Percentiles rank a stretch among this genome's conserved stretches.
Evolutionary conservation across 129 eudicot species (phyloP).

Genomic region (Pittosporum tobira): DNA sequence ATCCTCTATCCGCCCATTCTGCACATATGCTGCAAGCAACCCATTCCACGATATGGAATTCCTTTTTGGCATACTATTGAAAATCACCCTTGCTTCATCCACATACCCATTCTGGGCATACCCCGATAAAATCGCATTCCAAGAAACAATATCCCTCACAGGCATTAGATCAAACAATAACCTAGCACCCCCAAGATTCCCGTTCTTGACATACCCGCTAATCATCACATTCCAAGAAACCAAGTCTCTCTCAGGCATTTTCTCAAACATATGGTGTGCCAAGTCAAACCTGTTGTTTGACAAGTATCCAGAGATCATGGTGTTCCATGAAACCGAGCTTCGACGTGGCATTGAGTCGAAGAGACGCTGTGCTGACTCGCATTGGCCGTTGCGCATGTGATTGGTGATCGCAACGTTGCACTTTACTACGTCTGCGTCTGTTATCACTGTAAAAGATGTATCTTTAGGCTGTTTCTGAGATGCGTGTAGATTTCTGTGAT

Average conservation of each 20-base stretch:
- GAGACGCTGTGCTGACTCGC: constrained; percentile 36
- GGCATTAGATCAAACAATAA: constrained; percentile 55
- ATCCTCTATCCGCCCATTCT: constrained; percentile 62
- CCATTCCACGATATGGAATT: constrained; percentile 74
- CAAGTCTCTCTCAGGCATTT: constrained; percentile 48
- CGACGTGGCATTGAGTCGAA: constrained; percentile 41
- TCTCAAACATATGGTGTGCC: constrained; percentile 44
- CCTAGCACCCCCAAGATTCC: constrained; percentile 44
- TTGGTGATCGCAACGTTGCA: constrained; percentile 45
- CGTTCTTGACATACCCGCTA: constrained; percentile 36
- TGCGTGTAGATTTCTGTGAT: neutral
- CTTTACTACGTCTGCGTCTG: constrained; percentile 36
- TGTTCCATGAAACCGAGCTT: constrained; percentile 48
- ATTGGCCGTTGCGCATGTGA: constrained; percentile 54
- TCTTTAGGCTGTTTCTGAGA: neutral
- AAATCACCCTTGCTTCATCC: constrained; percentile 53
- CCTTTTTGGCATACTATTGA: constrained; percentile 51
- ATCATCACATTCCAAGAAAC: constrained; percentile 63
- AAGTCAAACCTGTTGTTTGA: constrained; percentile 25
- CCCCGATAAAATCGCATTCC: constrained; percentile 60
- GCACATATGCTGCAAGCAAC: constrained; percentile 51
- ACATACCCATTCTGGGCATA: constrained; percentile 55
- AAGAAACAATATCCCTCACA: constrained; percentile 44
- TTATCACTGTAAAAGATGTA: neutral
- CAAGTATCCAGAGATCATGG: constrained; percentile 65